Evolutionary conservation across 805 yeast genomes (phyloP), one percentile per base, ranked within the genome.

Genomic region (Candida anglica): DNA sequence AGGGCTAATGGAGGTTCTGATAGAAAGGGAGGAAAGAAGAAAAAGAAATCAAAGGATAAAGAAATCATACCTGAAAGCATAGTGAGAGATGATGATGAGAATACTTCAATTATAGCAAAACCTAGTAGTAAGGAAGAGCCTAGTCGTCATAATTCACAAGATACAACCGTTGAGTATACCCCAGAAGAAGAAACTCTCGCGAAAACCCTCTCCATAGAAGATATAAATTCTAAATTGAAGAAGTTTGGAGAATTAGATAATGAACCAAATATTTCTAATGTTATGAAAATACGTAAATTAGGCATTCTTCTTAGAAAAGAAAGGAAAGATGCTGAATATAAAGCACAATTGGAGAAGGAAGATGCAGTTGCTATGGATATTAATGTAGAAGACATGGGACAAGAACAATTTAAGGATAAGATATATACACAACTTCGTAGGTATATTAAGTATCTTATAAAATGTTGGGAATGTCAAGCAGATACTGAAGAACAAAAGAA

Each of bases 361-460:
- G 38, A 37, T 17, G 14, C 30, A 15, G 46, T 39, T 5, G 42
- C 39, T 15, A 37, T 30, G 3, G 29, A 30, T 14, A 43, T 53
- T 8, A 39, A 35, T 2, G 52, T 52, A n/a, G 41, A 46, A 5
- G 73, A 69, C 26, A 59, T 72, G 24, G 45, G 51, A 9, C 48
- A 45, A 22, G 37, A 32, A 5, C 46, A 60, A 16, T 15, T 15
- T 9, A 14, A 15, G 36, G 40, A 48, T 13, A 58, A 63, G 39
- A 54, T 73, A 15, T 36, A 46, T 19, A 28, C 56, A 15, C 74
- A 76, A 48, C 34, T 72, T 26, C 55, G 84, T 37, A 66, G 62
- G n/a, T 74, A 70, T 41, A 44, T 78, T 30, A 71, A 67, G 38
- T 45, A 53, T 9, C 34, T 80, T 9, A 37, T 77, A n/a, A 37